Base-by-base conservation (phyloP, 495 filamentous ascomycete genomes). In the Symbiotaphrina buchneri region DNA sequence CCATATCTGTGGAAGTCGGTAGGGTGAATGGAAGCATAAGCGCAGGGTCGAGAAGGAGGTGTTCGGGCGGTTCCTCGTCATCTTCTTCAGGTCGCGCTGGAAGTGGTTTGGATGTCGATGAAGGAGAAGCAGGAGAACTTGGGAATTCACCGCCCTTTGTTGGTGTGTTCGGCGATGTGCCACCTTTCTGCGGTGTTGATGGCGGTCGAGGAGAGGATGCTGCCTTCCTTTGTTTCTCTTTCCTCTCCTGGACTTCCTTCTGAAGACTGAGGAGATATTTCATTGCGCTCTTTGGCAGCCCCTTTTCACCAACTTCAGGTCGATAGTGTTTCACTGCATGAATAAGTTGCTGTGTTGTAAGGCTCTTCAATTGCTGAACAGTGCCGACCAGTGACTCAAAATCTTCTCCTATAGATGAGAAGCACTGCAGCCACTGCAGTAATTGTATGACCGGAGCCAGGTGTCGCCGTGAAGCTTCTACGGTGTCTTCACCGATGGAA, bases 351-450 rank as follows among this genome's bases (percentile, higher is more conserved):
- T 78, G 74, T 1, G 82, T 77, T 16, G 68, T 77, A 25, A 99
- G 56, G 18, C 73, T 64, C 32, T 78, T 77, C 24, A 99, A 61
- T 47, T 95, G 90, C 36, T 90, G 68, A 10, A 94, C 48, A 0
- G 87, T 99, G 4, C 65, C 68, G 19, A 83, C 70, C 7, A 94
- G 62, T 1, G 79, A 77, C 39, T 90, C 75, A 20, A 83, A 59
- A 41, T 94, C 83, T 39, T 95, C 87, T n/a, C 76, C 81, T 3
- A 99, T 57, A 5, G 82, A 92, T 3, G 87, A 94, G 49, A 94
- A 93, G 47, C 82, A 92, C 46, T 99, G 87, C 21, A 99, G 56
- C 87, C 87, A 99, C 47, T 99, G 87, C 5, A 99, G 61, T 1
- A 99, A 62, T 47, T 99, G 90, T 22, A 95, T 85, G 18, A 92